Conservation (phyloP, 2,329 filamentous ascomycete species). For the Colletotrichum caudatum region DNA sequence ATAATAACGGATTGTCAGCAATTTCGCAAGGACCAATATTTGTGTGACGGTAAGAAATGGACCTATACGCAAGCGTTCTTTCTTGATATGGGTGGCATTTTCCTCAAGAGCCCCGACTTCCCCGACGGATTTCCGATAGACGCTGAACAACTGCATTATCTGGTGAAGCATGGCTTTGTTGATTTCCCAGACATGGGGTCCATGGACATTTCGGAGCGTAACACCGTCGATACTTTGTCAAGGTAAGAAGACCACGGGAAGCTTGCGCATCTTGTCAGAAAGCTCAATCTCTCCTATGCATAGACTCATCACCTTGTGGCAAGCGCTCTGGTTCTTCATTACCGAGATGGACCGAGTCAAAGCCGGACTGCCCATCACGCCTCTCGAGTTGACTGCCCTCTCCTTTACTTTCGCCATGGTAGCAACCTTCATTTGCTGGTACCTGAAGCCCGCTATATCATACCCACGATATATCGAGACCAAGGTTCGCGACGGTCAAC, state of each 20-base stretch:
- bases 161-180: conserved; percentile 47
- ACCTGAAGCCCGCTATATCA: conserved; percentile 43
- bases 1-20: background rate
- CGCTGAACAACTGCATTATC: conserved; percentile 50
- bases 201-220: conserved; percentile 48
- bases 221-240: conserved; percentile 48
- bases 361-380: conserved; percentile 44
- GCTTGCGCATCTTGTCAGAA: background rate
- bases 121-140: conserved; percentile 51
- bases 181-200: conserved; percentile 46
- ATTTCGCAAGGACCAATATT: conserved; percentile 41
- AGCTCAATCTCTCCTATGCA: background rate
- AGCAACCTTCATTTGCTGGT: conserved; percentile 43
- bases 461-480: conserved; percentile 31
- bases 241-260: conserved; percentile 37
- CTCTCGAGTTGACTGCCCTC: conserved; percentile 47
- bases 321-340: conserved; percentile 46
- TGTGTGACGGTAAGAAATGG: conserved; percentile 48
- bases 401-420: conserved; percentile 46
- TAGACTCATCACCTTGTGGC: conserved; percentile 44
- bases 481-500: conserved; percentile 27
- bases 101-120: conserved; percentile 48
- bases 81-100: conserved; percentile 56
- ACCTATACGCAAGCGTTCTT: conserved; percentile 56
- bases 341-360: conserved; percentile 42